These are phyloP conservation scores for Shiraia bambusicola DNA, from an alignment of 2,329 filamentous ascomycete species.

Conservation along the genomic window DNA sequence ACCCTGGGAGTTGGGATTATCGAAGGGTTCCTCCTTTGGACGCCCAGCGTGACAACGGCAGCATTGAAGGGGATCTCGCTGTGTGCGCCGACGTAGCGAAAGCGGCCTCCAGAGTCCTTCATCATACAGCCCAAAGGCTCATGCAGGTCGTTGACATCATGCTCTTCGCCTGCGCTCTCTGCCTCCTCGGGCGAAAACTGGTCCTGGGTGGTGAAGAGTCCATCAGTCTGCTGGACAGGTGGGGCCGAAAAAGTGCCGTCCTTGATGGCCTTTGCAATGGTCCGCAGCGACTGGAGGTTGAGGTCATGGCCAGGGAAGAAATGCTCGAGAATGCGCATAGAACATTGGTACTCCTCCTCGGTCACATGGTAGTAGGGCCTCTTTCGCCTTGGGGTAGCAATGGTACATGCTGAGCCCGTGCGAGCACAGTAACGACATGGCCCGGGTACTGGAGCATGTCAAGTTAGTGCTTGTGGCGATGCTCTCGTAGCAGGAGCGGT, in stretches of 20 bases:
- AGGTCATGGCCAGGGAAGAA: slow-evolving; percentile 42
- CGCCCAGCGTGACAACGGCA: slow-evolving; percentile 37
- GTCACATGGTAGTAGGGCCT: slow-evolving; percentile 45
- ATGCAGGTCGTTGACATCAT: slow-evolving; percentile 38
- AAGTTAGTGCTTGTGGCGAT: slow-evolving; percentile 22
- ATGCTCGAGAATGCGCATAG: slow-evolving; percentile 41
- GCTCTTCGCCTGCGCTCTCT: slow-evolving; percentile 27
- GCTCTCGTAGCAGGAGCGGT: slow-evolving; percentile 1
- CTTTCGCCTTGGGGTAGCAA: slow-evolving; percentile 40
- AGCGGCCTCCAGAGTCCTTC: slow-evolving; percentile 39
- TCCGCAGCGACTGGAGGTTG: slow-evolving; percentile 36
- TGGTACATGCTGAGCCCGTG: slow-evolving; percentile 39
- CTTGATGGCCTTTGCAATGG: slow-evolving; percentile 37
- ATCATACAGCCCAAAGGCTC: slow-evolving; percentile 42
- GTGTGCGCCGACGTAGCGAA: slow-evolving; percentile 40
- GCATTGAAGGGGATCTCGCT: slow-evolving; percentile 44
- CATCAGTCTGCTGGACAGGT: slow-evolving; percentile 24
- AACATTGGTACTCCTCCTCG: slow-evolving; percentile 43
- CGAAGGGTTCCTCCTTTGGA: slow-evolving; percentile 18
- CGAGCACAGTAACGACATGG: slow-evolving; percentile 43
- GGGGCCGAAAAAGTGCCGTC: slow-evolving; percentile 33
- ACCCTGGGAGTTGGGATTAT: slow-evolving; percentile 36
- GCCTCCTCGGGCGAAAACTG: slow-evolving; percentile 27
- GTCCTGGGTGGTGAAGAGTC: slow-evolving; percentile 20
- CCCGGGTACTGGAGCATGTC: slow-evolving; percentile 36